A percentile compares a stretch with the other conserved stretches of the same genome.
Evolutionary conservation across 176 grass and related monocot genomes (phyloP).

Genomic region (Poa annua): DNA sequence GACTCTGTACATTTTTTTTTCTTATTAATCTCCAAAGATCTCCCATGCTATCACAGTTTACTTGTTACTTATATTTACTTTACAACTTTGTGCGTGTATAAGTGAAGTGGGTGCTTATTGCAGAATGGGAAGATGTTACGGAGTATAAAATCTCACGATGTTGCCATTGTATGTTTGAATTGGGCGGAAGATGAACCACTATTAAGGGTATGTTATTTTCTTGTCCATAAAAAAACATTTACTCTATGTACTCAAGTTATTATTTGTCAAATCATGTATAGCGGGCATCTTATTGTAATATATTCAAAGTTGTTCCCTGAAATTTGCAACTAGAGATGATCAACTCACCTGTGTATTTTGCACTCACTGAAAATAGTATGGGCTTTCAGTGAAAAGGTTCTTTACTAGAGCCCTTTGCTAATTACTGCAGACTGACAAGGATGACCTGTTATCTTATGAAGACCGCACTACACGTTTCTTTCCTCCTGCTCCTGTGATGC

Average conservation of each 20-base stretch:
- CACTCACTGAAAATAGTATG: constrained; percentile 11
- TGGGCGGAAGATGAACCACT: constrained; percentile 74
- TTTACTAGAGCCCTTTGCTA: constrained; percentile 20
- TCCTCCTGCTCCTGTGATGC: constrained; percentile 85
- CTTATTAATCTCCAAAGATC: constrained; percentile 11
- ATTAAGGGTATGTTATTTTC: constrained; percentile 54
- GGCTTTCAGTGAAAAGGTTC: constrained; percentile 20
- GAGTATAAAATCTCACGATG: constrained; percentile 72
- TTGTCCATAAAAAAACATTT: constrained; percentile 9
- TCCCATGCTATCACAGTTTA: constrained; percentile 25
- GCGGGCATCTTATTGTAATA: constrained; percentile 7
- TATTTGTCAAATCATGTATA: constrained; percentile 9
- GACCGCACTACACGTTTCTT: constrained; percentile 91
- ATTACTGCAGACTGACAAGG: constrained; percentile 61
- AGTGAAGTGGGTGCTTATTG: constrained; percentile 44
- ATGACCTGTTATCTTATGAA: constrained; percentile 70
- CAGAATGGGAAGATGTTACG: constrained; percentile 96
- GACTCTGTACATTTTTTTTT: neutral
- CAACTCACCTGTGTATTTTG: constrained; percentile 25
- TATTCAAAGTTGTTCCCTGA: constrained; percentile 13
- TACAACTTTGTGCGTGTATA: constrained; percentile 33
- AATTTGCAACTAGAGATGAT: neutral
- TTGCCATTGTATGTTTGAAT: constrained; percentile 85
- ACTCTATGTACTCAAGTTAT: constrained; percentile 20
- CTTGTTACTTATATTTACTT: constrained; percentile 32